Percentiles rank a stretch among this genome's conserved stretches.
phyloP scores from a whole-genome alignment of 1,284 basidiomycete genomes.

The Violaceomyces palustris region DNA sequence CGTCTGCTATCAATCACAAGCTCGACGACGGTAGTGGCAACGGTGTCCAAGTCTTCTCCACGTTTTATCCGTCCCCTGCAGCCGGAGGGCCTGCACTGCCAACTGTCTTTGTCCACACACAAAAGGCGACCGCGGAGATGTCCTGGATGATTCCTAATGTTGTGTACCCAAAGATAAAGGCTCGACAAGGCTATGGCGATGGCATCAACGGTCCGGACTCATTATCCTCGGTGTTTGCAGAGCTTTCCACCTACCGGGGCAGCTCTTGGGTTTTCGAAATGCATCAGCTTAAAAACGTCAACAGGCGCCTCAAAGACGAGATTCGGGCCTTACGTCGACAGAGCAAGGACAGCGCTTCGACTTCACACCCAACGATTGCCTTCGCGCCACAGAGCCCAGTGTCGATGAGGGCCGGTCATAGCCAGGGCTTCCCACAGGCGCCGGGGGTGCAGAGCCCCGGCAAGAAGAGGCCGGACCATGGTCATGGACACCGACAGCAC shows the following conservation, averaged over 20 bases:
- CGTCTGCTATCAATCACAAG: slow-evolving; percentile 31
- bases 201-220: slow-evolving; percentile 28
- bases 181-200: no score
- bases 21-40: slow-evolving; percentile 28
- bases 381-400: slow-evolving; percentile 14
- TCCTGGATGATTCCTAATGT: slow-evolving; percentile 34
- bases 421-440: slow-evolving; percentile 7
- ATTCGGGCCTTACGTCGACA: slow-evolving; percentile 32
- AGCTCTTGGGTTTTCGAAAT: slow-evolving; percentile 46
- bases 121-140: slow-evolving; percentile 20
- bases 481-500: slow-evolving; percentile 32
- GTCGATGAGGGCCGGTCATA: slow-evolving; percentile 4
- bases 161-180: slow-evolving; percentile 27
- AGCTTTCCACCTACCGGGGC: slow-evolving; percentile 38
- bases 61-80: slow-evolving; percentile 38
- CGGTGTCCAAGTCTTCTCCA: slow-evolving; percentile 32
- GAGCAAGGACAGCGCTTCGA: slow-evolving; percentile 4
- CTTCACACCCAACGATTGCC: slow-evolving; percentile 1
- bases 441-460: slow-evolving; percentile 13
- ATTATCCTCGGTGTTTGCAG: slow-evolving; percentile 39
- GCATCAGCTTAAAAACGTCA: slow-evolving; percentile 47
- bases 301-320: slow-evolving; percentile 41
- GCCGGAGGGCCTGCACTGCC: slow-evolving; percentile 23
- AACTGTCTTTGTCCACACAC: slow-evolving; percentile 39
- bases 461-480: slow-evolving; percentile 28